Evolutionary conservation across 495 filamentous ascomycete species (phyloP).

Genomic region (Margaritispora aquatica): DNA sequence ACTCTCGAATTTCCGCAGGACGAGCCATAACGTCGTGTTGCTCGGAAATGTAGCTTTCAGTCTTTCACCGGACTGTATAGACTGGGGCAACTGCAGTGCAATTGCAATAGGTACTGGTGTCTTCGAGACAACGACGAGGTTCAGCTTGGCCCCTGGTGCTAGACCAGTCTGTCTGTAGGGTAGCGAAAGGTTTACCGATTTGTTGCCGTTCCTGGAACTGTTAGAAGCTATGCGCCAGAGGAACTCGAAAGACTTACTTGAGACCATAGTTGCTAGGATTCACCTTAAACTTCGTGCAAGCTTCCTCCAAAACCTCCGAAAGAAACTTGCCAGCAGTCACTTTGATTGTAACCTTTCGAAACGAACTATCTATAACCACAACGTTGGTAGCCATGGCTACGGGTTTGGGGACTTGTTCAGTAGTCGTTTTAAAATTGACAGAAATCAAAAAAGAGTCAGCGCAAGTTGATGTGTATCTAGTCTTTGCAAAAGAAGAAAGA

Average conservation of each 20-base stretch:
- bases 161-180: slow-evolving; percentile 85
- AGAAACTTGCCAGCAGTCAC: slow-evolving; percentile 73
- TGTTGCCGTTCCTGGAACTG: slow-evolving; percentile 53
- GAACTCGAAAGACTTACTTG: slow-evolving; percentile 49
- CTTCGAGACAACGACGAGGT: slow-evolving; percentile 78
- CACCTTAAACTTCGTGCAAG: slow-evolving; percentile 71
- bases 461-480: neutral
- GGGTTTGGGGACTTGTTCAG: neutral
- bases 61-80: slow-evolving; percentile 49
- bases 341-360: slow-evolving; percentile 70
- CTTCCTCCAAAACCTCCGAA: slow-evolving; percentile 78
- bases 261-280: slow-evolving; percentile 69
- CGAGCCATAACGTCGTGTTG: slow-evolving; percentile 77
- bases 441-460: neutral
- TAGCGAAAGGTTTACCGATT: slow-evolving; percentile 75
- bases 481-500: neutral
- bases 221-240: slow-evolving; percentile 5
- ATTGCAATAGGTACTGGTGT: slow-evolving; percentile 80
- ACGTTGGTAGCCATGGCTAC: slow-evolving; percentile 77
- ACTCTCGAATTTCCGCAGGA: slow-evolving; percentile 83
- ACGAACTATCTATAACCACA: slow-evolving; percentile 73
- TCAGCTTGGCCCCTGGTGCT: slow-evolving; percentile 78
- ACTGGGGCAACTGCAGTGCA: slow-evolving; percentile 70
- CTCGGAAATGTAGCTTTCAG: slow-evolving; percentile 77
- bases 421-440: neutral